These are phyloP conservation scores for Microcos paniculata DNA, from an alignment of 345 rosid genomes.

Conservation along the genomic window DNA sequence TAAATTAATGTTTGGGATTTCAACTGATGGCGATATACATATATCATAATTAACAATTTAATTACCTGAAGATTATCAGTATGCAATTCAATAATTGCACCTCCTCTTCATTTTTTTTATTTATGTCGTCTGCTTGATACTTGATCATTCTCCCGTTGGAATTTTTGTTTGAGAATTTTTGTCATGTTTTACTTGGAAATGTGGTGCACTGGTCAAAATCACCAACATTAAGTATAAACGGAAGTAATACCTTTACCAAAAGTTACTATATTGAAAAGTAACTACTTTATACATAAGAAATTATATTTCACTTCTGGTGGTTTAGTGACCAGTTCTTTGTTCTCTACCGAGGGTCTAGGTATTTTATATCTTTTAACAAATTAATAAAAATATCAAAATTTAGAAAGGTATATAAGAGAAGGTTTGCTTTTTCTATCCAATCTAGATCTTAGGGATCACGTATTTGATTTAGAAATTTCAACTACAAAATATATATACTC, in stretches of 20 bases:
- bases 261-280: not conserved
- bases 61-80: not conserved
- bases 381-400: not conserved
- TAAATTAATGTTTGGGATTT: not conserved
- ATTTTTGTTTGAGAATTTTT: slow-evolving; percentile 4
- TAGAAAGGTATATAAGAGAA: not conserved
- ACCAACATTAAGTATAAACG: not conserved
- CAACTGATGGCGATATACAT: not conserved
- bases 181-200: slow-evolving; percentile 15
- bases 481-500: not conserved
- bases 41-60: not conserved
- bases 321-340: not conserved
- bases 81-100: slow-evolving; percentile 13
- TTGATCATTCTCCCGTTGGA: not conserved
- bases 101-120: not conserved
- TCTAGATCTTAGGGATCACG: not conserved
- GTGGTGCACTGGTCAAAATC: slow-evolving; percentile 19
- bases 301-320: not conserved
- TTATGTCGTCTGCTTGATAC: not conserved
- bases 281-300: not conserved
- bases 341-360: not conserved
- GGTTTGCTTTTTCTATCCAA: not conserved
- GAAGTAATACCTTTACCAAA: slow-evolving; percentile 3
- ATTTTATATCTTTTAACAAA: not conserved
- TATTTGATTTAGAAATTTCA: not conserved